Base-by-base conservation (phyloP, 331 rosid genomes). In the Malus hybrid region DNA sequence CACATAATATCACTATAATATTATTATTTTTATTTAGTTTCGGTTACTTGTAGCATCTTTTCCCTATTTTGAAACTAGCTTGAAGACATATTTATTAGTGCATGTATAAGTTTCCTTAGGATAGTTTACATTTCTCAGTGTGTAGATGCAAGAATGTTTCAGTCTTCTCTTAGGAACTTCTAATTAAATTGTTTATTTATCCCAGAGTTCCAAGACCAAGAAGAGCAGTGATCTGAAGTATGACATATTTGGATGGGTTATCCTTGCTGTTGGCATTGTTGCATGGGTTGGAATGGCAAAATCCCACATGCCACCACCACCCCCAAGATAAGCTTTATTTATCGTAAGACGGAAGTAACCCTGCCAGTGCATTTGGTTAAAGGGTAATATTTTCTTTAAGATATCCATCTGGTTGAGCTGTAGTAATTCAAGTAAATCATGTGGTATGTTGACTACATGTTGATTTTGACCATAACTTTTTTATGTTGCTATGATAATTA, bases 201-300 rank as follows among this genome's bases (percentile, higher is more conserved):
- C 6, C 39, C 89, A 91, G 97, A 83, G 79, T 76, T 84, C 92
- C 76, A 87, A 86, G 85, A 81, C 52, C 62, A 88, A 85, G 86
- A 84, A 77, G 82, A 91, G 83, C 83, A 81, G 77, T 75, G 93
- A 91, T 70, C 82, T 88, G 39, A 93, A 80, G 78, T 91, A 93
- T 76, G 98, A 93, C 84, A 69, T 91, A 29, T 77, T 80, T 66
- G 98, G 97, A 82, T 93, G 98, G 98, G 36, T 88, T 68, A 91
- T 93, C 79, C 90, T 91, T 77, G 98, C 91, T 13, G 84, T 84
- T 71, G 92, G 91, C 69, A 79, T 91, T 44, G 87, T 88, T 52
- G 85, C 88, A 34, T 91, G 93, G 98, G 87, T 91, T 62, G 91
- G 89, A 77, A 82, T 90, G 88, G 88, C 88, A 3, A 93, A 89